Evolutionary conservation across 495 filamentous ascomycete species (phyloP), one percentile per base, ranked within the genome.

Genomic region (Melanomma pulvis-pyrius): DNA sequence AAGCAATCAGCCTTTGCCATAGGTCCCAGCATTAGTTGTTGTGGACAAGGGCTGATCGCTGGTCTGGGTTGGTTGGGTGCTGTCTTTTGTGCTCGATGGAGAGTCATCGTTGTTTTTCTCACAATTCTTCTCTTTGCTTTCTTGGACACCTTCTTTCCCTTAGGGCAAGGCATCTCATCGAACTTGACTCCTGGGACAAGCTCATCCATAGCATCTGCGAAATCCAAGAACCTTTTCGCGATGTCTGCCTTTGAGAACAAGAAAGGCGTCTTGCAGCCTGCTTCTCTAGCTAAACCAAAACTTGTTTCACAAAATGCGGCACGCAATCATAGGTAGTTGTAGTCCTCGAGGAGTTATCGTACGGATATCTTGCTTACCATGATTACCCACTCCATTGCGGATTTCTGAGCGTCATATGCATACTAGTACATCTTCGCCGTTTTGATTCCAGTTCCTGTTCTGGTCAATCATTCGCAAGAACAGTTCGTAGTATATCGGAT

Each of bases 381-480:
- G 28, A 36, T 60, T 29, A 39, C 57, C 57, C 57, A 60, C 57
- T 60, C 57, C 57, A 60, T 60, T 30, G 57, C 57, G 1, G 57
- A 36, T 49, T 60, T 39, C 28, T 60, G 57, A 50, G 44, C 57
- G 21, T 60, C 46, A 36, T 60, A 60, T 1, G 26, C 46, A 36
- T 60, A 13, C 49, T 50, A 49, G 44, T 49, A 60, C 46, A 60
- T 49, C 29, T 60, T 60, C 29, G 57, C 57, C 26, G 46, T 49
- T 36, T 60, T 48, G 26, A 60, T 22, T 49, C 55, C 55, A 15
- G 55, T 59, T 47, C 55, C 55, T 59, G 22, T 59, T 59, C 55
- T 59, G 24, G 55, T 59, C 36, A 59, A 15, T 44, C 13, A 47
- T 47, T 46, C 21, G 44, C 11, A 59, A 41, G 32, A 11, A 44